Percentiles rank a stretch among this genome's conserved stretches.
Evolutionary conservation across 208 protist species (phyloP).

Genomic region (Naegleria lovaniensis): DNA sequence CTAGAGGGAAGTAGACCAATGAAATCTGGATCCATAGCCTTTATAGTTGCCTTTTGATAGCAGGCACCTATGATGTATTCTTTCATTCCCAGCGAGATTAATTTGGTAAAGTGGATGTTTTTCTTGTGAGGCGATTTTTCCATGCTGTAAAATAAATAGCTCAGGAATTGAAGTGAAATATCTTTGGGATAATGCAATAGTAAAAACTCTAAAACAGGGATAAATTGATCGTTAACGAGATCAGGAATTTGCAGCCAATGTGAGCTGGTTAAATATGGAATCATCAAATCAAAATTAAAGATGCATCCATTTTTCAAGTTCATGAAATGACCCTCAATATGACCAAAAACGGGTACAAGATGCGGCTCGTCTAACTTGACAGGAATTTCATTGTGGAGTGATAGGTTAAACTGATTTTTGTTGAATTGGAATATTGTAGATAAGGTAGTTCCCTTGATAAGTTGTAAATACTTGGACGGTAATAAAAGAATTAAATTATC

Average conservation of each 20-base stretch:
- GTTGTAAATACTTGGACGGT: background rate
- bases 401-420: background rate
- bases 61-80: background rate
- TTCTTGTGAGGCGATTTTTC: background rate
- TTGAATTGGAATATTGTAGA: background rate
- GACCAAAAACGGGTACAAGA: background rate
- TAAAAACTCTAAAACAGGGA: background rate
- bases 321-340: background rate
- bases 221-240: background rate
- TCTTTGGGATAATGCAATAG: background rate
- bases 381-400: background rate
- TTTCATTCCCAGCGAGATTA: background rate
- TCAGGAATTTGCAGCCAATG: background rate
- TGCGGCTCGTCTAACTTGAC: background rate
- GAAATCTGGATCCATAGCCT: background rate
- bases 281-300: background rate
- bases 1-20: background rate
- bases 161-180: background rate
- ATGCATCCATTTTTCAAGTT: background rate
- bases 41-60: background rate
- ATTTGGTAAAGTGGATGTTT: background rate
- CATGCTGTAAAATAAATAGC: background rate
- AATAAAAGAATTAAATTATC: background rate
- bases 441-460: background rate
- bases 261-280: background rate